Evolutionary conservation across 768 basidiomycete species (phyloP), one percentile per base, ranked within the genome.

Genomic region (Hysterangium stoloniferum): DNA sequence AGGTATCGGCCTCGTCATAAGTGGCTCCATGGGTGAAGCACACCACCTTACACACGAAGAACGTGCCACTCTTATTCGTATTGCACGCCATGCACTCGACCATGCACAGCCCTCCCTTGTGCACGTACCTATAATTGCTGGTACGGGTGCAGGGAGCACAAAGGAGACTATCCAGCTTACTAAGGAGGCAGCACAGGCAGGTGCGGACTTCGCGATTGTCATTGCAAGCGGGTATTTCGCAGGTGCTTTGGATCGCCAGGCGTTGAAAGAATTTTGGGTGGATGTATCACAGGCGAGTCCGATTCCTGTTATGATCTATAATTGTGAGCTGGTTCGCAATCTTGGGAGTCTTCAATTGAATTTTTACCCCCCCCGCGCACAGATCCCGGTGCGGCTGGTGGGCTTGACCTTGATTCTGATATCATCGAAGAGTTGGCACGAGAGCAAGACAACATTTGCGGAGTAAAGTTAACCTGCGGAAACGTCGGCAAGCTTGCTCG

Each of bases 401-500:
- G 93, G 9, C 86, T 97, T 57, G 90, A 97, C 67, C 66, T 96
- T 57, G 89, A 92, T 66, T 93, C 91, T 12, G 88, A 93, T 64
- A 65, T 90, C 31, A 86, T 97, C 61, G 75, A 76, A 5, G 84
- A 90, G 57, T 75, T 96, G 40, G 92, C 90, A 12, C 63, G 62
- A 25, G 79, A 82, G 56, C 84, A 79, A 57, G 75, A 85, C 46
- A 94, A 94, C 64, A 71, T 87, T 33, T 79, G 73, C 57, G 93
- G 92, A 19, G 82, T 93, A 55, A 97, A 97, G 67, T 77, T 95
- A 53, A 95, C 92, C 80, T 95, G 93, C 60, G 91, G 87, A 25
- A 89, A 86, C 60, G 88, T 96, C 55, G 93, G 92, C 43, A 94
- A 94, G 67, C 74, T 94, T 58, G 87, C 88, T 25, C 77, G 92